phyloP scores from a whole-genome alignment of 2,329 filamentous ascomycete genomes.

The Endothia cerciana region DNA sequence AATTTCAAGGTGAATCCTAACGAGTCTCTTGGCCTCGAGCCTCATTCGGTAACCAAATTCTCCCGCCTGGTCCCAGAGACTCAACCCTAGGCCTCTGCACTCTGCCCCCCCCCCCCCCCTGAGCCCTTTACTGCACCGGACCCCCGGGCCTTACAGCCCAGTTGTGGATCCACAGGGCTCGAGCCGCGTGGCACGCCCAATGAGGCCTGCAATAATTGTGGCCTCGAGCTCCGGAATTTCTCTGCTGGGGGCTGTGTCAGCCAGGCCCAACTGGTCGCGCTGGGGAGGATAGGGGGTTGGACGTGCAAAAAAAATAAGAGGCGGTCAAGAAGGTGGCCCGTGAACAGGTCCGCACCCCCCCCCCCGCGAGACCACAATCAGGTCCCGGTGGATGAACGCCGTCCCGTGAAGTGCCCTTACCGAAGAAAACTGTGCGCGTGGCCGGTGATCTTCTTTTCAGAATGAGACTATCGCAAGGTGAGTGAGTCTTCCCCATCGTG shows the following conservation, averaged over 20 bases:
- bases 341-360: conserved; percentile 21
- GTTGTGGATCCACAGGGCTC: not conserved
- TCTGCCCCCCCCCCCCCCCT: not conserved
- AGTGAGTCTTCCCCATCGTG: conserved; percentile 1
- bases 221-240: conserved; percentile 1
- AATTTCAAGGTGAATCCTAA: not conserved
- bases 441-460: conserved; percentile 21
- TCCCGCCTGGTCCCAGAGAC: not conserved
- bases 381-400: conserved; percentile 23
- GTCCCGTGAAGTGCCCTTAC: conserved; percentile 13
- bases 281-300: too few relatives aligned
- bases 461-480: conserved; percentile 30
- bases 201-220: conserved; percentile 14
- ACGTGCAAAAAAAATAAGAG: not conserved
- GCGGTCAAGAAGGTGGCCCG: conserved; percentile 29
- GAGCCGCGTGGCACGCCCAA: conserved; percentile 20
- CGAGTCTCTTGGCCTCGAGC: too few relatives aligned
- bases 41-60: too few relatives aligned
- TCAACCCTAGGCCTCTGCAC: not conserved
- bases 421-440: conserved; percentile 6
- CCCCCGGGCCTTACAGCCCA: not conserved
- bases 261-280: not conserved
- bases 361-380: conserved; percentile 22
- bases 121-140: not conserved
- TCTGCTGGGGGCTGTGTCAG: not conserved